These are phyloP conservation scores for Euphorbia tirucalli DNA, from an alignment of 345 rosid genomes.

Conservation along the genomic window DNA sequence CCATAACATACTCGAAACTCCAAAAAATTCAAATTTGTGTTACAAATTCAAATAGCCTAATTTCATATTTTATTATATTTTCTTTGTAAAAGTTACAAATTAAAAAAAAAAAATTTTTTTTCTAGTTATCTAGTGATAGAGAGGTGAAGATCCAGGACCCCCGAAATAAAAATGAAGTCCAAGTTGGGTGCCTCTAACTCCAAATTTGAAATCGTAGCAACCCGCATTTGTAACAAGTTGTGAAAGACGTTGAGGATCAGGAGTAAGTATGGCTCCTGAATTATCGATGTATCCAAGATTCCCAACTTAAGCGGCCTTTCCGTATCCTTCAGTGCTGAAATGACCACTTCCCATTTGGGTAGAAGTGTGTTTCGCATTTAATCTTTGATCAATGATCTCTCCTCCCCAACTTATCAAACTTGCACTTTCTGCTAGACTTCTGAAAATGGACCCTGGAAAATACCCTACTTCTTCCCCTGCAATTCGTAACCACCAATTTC, in stretches of 20 bases:
- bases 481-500: constrained; percentile 10
- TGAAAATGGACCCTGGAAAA: constrained; percentile 14
- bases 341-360: constrained; percentile 27
- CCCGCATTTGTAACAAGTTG: neutral
- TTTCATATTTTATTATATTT: too few relatives aligned
- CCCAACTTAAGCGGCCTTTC: neutral
- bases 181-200: neutral
- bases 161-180: neutral
- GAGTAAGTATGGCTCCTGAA: neutral
- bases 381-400: neutral
- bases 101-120: too few relatives aligned
- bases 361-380: neutral
- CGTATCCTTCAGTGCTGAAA: constrained; percentile 13
- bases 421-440: neutral
- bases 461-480: constrained; percentile 5
- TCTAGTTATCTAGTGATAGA: neutral
- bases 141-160: constrained; percentile 5
- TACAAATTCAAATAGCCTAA: too few relatives aligned
- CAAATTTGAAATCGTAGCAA: constrained; percentile 1
- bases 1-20: too few relatives aligned
- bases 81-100: too few relatives aligned
- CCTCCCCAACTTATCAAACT: constrained; percentile 6
- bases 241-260: neutral
- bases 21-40: too few relatives aligned
- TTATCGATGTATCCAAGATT: constrained; percentile 3